Base-by-base conservation (phyloP, 2,329 filamentous ascomycete genomes). In the Aureobasidium sp. region DNA sequence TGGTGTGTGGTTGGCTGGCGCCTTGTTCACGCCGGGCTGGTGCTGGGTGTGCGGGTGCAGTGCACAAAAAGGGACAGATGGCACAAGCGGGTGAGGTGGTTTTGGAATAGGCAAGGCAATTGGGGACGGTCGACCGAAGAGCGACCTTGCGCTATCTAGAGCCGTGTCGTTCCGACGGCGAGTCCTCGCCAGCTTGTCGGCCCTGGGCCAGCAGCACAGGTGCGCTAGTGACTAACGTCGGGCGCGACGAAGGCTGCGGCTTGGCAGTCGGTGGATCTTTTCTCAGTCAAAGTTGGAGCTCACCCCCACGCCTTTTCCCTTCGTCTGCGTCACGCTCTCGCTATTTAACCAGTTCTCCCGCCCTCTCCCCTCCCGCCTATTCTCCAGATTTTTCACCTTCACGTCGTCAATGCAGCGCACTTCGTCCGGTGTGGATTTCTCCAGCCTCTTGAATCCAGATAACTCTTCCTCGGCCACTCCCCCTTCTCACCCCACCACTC, bases 391-490 rank as follows among this genome's bases (percentile, higher is more conserved):
- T 61, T 54, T 54, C 39, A 32, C 25, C 25, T 51, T 50, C 57
- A 49, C 57, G 45, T 41, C 48, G 59, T 61, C 50, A 47, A 90
- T 90, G 87, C 86, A 89, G 82, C 84, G 85, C 76, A 81, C 85
- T 81, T 81, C 83, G 71, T 88, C 87, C 68, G 85, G 86, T 74
- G 85, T 88, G 77, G 86, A 88, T 82, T 88, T 90, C 76, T 84
- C 84, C 74, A 88, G 84, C 81, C 84, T 90, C 73, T 83, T 90
- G 71, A 90, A 89, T 72, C 86, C 86, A 51, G 79, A 81, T 67
- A 49, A 67, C 67, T 50, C 41, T 21, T 21, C 45, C 21, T 62
- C 62, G 64, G 72, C 68, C 64, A 70, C 58, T 69, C 77, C 68
- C 69, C 80, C 62, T 77, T 80, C 60, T 79, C 83, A 65, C 81